Evolutionary conservation across 768 basidiomycete species (phyloP).

Genomic region (Tulasnella sp.): DNA sequence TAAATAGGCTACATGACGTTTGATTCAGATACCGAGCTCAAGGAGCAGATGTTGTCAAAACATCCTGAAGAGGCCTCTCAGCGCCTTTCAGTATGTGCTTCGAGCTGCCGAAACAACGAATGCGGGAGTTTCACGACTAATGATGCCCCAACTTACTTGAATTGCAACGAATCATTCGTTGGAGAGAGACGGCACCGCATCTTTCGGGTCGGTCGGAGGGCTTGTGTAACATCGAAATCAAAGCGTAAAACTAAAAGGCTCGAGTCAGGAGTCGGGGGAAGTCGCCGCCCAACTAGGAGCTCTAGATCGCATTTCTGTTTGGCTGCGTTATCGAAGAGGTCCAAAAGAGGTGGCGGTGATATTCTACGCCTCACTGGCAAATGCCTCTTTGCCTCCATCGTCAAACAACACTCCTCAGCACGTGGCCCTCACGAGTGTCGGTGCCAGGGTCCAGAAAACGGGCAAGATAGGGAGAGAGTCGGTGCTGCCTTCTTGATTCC

Average conservation of each 20-base stretch:
- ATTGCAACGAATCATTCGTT: not conserved
- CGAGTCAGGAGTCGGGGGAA: not conserved
- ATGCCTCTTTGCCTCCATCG: constrained; percentile 6
- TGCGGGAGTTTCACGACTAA: not conserved
- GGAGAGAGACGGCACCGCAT: not conserved
- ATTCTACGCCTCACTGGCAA: not conserved
- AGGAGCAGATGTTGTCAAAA: not conserved
- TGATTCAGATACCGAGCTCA: not conserved
- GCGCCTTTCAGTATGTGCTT: not conserved
- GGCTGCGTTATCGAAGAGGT: not conserved
- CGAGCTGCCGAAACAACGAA: not conserved
- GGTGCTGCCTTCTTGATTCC: not conserved
- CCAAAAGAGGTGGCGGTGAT: not conserved
- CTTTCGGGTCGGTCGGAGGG: not conserved
- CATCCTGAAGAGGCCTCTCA: not conserved
- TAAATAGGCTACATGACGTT: not conserved
- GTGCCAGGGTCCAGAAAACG: not conserved
- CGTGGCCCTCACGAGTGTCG: not conserved
- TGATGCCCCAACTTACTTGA: not conserved
- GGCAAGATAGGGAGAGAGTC: not conserved
- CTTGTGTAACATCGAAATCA: not conserved
- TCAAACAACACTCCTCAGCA: not conserved
- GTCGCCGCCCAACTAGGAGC: not conserved
- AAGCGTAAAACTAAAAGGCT: not conserved
- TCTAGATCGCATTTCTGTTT: not conserved